Percentiles rank a stretch among this genome's conserved stretches.
Evolutionary conservation across 2,329 filamentous ascomycete species (phyloP).

Genomic region (Arthrobotrys sphaeroides): DNA sequence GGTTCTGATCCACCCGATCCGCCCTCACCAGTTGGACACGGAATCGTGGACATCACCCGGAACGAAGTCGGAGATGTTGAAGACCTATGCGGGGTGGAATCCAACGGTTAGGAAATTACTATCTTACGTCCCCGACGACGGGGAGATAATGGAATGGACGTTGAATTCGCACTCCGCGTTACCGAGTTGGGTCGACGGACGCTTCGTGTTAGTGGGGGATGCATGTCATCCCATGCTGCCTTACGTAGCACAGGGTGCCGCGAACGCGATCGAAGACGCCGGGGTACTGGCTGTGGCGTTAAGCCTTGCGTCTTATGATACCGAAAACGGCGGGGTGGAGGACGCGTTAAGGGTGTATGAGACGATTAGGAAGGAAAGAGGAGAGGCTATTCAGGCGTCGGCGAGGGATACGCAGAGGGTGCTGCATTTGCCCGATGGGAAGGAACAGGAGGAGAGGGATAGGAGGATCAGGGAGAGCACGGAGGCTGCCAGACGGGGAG

Average conservation of each 20-base stretch:
- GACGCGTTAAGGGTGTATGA: conserved; percentile 66
- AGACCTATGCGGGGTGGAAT: conserved; percentile 53
- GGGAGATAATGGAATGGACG: conserved; percentile 73
- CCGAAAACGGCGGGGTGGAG: conserved; percentile 1
- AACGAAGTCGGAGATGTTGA: conserved; percentile 53
- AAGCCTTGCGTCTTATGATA: neutral
- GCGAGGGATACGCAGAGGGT: conserved; percentile 66
- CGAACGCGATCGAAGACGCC: conserved; percentile 75
- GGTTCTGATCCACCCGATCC: conserved; percentile 50
- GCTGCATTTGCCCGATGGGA: conserved; percentile 69
- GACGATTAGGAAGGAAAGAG: conserved; percentile 67
- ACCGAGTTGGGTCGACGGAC: conserved; percentile 69
- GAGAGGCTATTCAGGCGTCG: conserved; percentile 62
- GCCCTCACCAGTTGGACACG: conserved; percentile 60
- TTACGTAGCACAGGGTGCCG: conserved; percentile 73
- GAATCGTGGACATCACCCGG: conserved; percentile 63
- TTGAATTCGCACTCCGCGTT: conserved; percentile 70
- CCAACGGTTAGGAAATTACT: conserved; percentile 53
- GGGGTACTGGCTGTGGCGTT: conserved; percentile 64
- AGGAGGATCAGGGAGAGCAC: conserved; percentile 63
- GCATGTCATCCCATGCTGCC: conserved; percentile 75
- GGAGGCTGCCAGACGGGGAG: conserved; percentile 24
- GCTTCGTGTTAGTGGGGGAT: conserved; percentile 70
- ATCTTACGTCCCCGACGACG: conserved; percentile 55
- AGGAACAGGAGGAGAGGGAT: conserved; percentile 70